phyloP scores from a whole-genome alignment of 768 basidiomycete species.

The Lentinula aciculospora region DNA sequence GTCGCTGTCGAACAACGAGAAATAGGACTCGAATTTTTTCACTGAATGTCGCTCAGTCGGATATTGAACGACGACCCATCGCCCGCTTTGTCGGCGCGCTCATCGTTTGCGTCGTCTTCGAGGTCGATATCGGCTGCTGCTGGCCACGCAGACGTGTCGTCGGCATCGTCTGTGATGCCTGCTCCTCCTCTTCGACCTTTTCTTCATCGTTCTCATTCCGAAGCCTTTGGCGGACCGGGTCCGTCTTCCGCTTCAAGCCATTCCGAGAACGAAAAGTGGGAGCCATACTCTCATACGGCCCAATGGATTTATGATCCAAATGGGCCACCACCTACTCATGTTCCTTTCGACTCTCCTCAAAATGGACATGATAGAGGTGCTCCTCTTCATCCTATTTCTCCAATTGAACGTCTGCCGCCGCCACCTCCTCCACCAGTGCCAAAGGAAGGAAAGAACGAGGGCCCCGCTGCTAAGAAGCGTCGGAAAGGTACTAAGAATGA shows the following conservation, averaged over 20 bases:
- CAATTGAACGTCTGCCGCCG: background rate
- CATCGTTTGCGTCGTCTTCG: slow-evolving; percentile 25
- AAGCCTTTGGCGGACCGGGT: background rate
- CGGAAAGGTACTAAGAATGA: slow-evolving; percentile 45
- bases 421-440: background rate
- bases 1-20: slow-evolving; percentile 4
- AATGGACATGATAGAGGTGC: slow-evolving; percentile 1
- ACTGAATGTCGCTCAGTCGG: slow-evolving; percentile 65
- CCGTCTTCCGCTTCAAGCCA: slow-evolving; percentile 4
- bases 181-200: slow-evolving; percentile 2
- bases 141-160: slow-evolving; percentile 6
- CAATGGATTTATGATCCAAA: slow-evolving; percentile 2
- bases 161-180: slow-evolving; percentile 1
- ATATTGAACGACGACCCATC: slow-evolving; percentile 75
- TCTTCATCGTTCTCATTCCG: background rate
- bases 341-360: background rate
- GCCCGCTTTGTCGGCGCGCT: slow-evolving; percentile 27
- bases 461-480: slow-evolving; percentile 40
- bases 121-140: slow-evolving; percentile 7
- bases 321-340: background rate
- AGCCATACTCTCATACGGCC: background rate
- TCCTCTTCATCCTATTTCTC: slow-evolving; percentile 3
- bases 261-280: background rate
- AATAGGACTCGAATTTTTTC: background rate
- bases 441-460: background rate